Percentiles rank a stretch among this genome's conserved stretches.
phyloP scores from a whole-genome alignment of 805 yeast genomes.

The Saccharomyces eubayanus region DNA sequence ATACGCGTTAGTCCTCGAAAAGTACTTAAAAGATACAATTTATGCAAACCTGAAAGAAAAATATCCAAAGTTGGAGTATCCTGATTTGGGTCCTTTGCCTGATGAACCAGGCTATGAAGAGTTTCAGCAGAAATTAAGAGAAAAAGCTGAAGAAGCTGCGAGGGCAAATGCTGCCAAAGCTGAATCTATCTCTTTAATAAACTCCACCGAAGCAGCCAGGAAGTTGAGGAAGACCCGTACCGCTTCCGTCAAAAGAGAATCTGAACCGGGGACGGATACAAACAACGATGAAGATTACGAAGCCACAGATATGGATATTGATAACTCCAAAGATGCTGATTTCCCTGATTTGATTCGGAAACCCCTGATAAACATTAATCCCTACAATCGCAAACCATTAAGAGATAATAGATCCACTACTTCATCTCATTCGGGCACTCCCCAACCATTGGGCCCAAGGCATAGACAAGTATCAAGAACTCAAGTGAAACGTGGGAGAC shows the following conservation, averaged over 20 bases:
- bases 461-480: slow-evolving; percentile 13
- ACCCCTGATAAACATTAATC: neutral
- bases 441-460: slow-evolving; percentile 17
- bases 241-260: slow-evolving; percentile 8
- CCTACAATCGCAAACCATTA: neutral
- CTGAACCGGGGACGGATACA: slow-evolving; percentile 10
- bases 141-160: slow-evolving; percentile 31
- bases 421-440: slow-evolving; percentile 19
- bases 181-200: neutral
- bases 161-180: slow-evolving; percentile 18
- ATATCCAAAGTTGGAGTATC: slow-evolving; percentile 33
- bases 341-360: neutral
- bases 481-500: slow-evolving; percentile 30
- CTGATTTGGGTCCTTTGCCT: slow-evolving; percentile 62
- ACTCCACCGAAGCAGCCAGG: neutral
- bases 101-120: slow-evolving; percentile 29
- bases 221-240: neutral
- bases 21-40: slow-evolving; percentile 31
- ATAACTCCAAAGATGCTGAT: neutral
- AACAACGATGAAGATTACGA: neutral
- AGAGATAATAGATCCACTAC: slow-evolving; percentile 6
- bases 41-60: slow-evolving; percentile 29
- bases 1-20: slow-evolving; percentile 49
- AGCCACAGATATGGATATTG: neutral
- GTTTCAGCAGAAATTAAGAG: slow-evolving; percentile 14